Percentiles rank a stretch among this genome's conserved stretches.
These are phyloP conservation scores for Camellia sinensis DNA, from an alignment of 148 eudicot species.

Conservation along the genomic window DNA sequence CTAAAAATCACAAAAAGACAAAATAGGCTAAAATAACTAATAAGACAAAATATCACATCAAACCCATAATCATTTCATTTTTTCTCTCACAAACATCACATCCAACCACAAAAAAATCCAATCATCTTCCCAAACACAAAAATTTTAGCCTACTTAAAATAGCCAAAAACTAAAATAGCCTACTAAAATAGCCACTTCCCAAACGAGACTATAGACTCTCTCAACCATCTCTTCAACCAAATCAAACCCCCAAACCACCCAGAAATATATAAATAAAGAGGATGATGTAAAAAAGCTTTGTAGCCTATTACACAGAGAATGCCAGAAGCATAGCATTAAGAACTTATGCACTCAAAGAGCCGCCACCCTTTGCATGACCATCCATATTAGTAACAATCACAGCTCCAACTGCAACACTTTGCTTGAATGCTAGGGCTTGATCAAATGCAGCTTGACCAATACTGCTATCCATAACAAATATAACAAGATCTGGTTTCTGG, in stretches of 20 bases:
- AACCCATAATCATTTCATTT: too few relatives aligned
- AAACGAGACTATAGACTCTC: too few relatives aligned
- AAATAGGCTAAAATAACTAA: too few relatives aligned
- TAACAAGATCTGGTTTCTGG: conserved; percentile 98
- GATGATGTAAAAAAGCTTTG: background rate
- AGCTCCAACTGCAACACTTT: conserved; percentile 99
- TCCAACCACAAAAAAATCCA: too few relatives aligned
- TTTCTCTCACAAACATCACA: too few relatives aligned
- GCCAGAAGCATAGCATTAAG: background rate
- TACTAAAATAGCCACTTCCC: too few relatives aligned
- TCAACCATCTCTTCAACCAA: background rate
- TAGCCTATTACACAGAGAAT: background rate
- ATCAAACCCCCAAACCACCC: conserved; percentile 3
- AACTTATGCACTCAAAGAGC: conserved; percentile 99
- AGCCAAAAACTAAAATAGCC: too few relatives aligned
- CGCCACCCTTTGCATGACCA: conserved; percentile 99
- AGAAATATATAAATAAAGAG: background rate
- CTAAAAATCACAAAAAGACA: too few relatives aligned
- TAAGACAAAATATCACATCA: too few relatives aligned
- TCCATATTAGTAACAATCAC: conserved; percentile 98
- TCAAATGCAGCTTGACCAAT: conserved; percentile 99
- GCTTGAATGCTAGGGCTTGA: conserved; percentile 97
- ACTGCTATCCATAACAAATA: conserved; percentile 99
- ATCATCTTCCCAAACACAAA: too few relatives aligned
- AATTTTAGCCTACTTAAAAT: too few relatives aligned